phyloP scores from a whole-genome alignment of 208 protist species.

The Trypanosoma theileri region DNA sequence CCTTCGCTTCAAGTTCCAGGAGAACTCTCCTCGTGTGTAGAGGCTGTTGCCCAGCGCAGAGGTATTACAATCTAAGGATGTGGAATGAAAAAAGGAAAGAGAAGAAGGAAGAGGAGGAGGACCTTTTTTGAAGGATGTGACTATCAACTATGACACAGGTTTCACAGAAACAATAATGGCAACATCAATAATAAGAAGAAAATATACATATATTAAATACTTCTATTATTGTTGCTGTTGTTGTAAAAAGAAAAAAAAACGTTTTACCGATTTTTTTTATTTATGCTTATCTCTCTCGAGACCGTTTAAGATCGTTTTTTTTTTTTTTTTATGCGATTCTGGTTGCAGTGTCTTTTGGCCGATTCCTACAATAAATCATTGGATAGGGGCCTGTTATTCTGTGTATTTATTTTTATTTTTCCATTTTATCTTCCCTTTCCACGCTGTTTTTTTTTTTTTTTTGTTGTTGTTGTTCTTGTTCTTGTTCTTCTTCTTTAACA shows the following conservation, averaged over 20 bases:
- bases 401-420: no score
- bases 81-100: constrained; percentile 10
- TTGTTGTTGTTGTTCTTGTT: no score
- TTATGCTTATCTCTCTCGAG: background rate
- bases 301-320: constrained; percentile 1
- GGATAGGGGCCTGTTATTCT: no score
- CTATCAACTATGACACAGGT: no score
- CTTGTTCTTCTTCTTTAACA: no score
- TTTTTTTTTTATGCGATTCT: background rate
- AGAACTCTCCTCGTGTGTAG: constrained; percentile 62
- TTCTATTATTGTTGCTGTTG: background rate
- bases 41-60: constrained; percentile 40
- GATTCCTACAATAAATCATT: no score
- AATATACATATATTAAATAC: no score
- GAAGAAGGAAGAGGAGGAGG: constrained; percentile 8
- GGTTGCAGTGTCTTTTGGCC: background rate
- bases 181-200: no score
- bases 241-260: background rate
- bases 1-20: constrained; percentile 69
- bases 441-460: no score
- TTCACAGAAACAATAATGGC: no score
- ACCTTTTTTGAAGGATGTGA: no score
- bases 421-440: no score
- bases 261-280: constrained; percentile 5
- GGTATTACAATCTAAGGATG: constrained; percentile 2